phyloP scores from a whole-genome alignment of 768 basidiomycete species.

The Lyophyllum shimeji region DNA sequence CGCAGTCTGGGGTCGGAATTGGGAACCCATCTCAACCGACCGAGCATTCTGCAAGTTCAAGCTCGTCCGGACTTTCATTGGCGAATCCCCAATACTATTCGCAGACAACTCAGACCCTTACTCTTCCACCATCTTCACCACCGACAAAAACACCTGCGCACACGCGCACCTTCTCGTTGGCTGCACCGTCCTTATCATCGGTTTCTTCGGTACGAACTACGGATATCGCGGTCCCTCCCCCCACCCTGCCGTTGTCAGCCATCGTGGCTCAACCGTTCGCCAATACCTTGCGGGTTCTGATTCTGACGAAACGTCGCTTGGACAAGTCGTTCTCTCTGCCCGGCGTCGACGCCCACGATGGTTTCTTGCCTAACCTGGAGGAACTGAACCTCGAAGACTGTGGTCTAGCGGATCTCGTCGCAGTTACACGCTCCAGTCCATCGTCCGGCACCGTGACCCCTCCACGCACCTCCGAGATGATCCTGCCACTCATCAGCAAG shows the following conservation, averaged over 20 bases:
- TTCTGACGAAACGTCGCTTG: constrained; percentile 63
- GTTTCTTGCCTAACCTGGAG: constrained; percentile 64
- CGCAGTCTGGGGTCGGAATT: constrained; percentile 20
- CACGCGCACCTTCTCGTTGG: constrained; percentile 61
- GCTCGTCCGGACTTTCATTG: constrained; percentile 37
- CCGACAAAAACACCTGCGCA: constrained; percentile 52
- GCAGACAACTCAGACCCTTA: constrained; percentile 54
- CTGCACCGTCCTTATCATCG: constrained; percentile 28
- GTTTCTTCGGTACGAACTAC: constrained; percentile 19
- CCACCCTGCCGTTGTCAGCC: constrained; percentile 64
- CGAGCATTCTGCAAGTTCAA: constrained; percentile 20
- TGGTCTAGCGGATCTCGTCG: constrained; percentile 58
- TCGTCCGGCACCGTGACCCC: constrained; percentile 34
- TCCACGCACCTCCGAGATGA: constrained; percentile 46
- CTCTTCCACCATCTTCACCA: constrained; percentile 60
- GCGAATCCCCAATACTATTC: constrained; percentile 62
- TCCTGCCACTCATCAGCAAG: constrained; percentile 57
- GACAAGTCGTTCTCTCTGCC: constrained; percentile 67
- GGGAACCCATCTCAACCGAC: constrained; percentile 21
- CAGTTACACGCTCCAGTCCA: constrained; percentile 39
- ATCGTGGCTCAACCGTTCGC: constrained; percentile 64
- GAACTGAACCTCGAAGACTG: constrained; percentile 78
- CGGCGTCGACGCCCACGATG: constrained; percentile 26
- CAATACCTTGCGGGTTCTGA: constrained; percentile 53
- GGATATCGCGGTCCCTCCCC: constrained; percentile 60